Conservation (phyloP, 202 grass and related monocot genomes). For the Schoenoplectus tabernaemontani region DNA sequence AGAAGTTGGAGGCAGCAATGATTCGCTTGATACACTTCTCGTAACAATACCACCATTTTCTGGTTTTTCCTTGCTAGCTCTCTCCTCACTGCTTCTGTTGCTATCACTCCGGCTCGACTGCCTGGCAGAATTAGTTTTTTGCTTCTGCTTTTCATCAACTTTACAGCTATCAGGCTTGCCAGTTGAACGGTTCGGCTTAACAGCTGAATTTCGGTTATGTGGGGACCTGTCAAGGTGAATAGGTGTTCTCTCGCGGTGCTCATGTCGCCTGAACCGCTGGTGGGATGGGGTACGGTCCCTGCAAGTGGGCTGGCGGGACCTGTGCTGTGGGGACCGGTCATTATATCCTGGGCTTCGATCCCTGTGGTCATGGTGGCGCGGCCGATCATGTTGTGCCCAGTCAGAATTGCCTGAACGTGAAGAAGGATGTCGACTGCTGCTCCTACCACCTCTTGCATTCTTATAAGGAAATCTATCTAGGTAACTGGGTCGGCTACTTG, state of each 20-base stretch:
- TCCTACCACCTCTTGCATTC: conserved; percentile 32
- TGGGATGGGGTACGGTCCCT: conserved; percentile 74
- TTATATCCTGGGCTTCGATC: conserved; percentile 25
- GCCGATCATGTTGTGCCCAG: conserved; percentile 30
- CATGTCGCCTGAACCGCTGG: conserved; percentile 48
- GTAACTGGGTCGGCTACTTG: conserved; percentile 16
- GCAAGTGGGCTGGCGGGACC: conserved; percentile 37
- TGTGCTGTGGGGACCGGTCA: conserved; percentile 52
- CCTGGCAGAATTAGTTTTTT: conserved; percentile 50
- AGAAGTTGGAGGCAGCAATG: conserved; percentile 49
- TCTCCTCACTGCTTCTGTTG: conserved; percentile 54
- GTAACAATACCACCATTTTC: conserved; percentile 6
- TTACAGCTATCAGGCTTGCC: conserved; percentile 46
- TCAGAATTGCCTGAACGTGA: conserved; percentile 44
- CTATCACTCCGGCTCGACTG: conserved; percentile 56
- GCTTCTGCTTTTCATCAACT: conserved; percentile 37
- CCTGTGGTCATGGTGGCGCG: conserved; percentile 41
- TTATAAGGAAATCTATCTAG: conserved; percentile 25
- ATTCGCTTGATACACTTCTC: conserved; percentile 36
- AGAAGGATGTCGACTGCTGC: conserved; percentile 17
- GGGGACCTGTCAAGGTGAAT: conserved; percentile 45
- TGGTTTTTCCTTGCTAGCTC: conserved; percentile 54
- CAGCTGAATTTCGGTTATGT: conserved; percentile 27
- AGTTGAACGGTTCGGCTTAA: conserved; percentile 42
- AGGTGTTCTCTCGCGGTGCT: conserved; percentile 53